Conservation (phyloP, 192 early-diverging fungal species). For the Rhizophagus clarus region DNA sequence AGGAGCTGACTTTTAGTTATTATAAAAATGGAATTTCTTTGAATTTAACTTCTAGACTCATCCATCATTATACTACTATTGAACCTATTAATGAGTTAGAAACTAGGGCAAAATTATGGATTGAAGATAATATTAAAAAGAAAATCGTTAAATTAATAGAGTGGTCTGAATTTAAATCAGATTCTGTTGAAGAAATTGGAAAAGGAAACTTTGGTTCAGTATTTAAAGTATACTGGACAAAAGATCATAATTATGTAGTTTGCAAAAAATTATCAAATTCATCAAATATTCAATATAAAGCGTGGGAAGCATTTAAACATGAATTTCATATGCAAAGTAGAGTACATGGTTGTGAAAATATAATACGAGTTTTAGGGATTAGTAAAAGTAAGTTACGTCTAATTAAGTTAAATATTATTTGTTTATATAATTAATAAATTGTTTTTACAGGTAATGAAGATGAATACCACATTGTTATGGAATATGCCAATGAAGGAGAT, state of each 20-base stretch:
- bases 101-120: not conserved
- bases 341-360: not conserved
- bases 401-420: not conserved
- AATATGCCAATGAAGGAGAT: not conserved
- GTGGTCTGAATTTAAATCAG: not conserved
- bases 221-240: not conserved
- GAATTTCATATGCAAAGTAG: not conserved
- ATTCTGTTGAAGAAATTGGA: not conserved
- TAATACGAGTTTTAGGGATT: not conserved
- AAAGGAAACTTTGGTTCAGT: not conserved
- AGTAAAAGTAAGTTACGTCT: not conserved
- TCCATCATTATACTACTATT: too few relatives aligned
- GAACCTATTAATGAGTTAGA: not conserved
- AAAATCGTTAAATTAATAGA: not conserved
- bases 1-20: too few relatives aligned
- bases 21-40: too few relatives aligned
- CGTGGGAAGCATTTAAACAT: not conserved
- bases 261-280: not conserved
- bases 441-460: not conserved
- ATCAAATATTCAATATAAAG: not conserved
- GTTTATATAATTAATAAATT: not conserved
- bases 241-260: not conserved
- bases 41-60: too few relatives aligned
- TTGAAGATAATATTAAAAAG: not conserved
- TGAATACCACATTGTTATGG: not conserved